Conservation (phyloP, 805 yeast genomes). For the Candida sakaeoensis region DNA sequence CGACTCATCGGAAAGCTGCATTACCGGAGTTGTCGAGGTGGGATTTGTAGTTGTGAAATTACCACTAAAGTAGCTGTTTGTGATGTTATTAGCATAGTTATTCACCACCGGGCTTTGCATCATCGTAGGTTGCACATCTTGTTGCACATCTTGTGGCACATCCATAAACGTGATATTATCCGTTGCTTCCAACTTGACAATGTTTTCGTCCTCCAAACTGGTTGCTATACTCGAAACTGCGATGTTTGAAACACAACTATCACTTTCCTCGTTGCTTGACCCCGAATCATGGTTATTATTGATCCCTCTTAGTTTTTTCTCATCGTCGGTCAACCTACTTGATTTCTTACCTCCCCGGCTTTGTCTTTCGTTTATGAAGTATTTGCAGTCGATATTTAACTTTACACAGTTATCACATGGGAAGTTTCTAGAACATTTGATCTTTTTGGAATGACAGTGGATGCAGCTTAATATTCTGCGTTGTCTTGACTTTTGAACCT, state of each 20-base stretch:
- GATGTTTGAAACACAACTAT: neutral
- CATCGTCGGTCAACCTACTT: slow-evolving; percentile 10
- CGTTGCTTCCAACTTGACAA: neutral
- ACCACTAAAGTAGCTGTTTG: slow-evolving; percentile 32
- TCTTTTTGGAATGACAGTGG: slow-evolving; percentile 58
- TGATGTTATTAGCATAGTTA: slow-evolving; percentile 28
- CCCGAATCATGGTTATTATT: neutral
- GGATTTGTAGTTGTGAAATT: slow-evolving; percentile 14
- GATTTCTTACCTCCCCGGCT: slow-evolving; percentile 39
- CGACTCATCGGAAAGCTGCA: slow-evolving; percentile 21
- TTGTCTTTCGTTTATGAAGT: slow-evolving; percentile 56
- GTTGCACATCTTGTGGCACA: neutral
- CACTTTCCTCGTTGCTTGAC: slow-evolving; percentile 5
- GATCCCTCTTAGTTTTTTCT: slow-evolving; percentile 8
- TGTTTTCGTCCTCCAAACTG: slow-evolving; percentile 1
- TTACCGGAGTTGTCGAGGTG: neutral
- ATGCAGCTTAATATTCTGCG: slow-evolving; percentile 54
- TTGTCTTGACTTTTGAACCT: slow-evolving; percentile 60
- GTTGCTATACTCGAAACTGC: neutral
- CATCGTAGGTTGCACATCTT: slow-evolving; percentile 1
- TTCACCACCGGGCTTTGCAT: slow-evolving; percentile 29
- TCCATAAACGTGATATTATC: neutral
- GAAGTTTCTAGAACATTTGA: slow-evolving; percentile 56
- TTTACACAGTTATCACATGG: slow-evolving; percentile 58
- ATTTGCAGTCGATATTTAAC: slow-evolving; percentile 46